These are phyloP conservation scores for Boletus bicolor DNA, from an alignment of 768 basidiomycete genomes.

Conservation along the genomic window DNA sequence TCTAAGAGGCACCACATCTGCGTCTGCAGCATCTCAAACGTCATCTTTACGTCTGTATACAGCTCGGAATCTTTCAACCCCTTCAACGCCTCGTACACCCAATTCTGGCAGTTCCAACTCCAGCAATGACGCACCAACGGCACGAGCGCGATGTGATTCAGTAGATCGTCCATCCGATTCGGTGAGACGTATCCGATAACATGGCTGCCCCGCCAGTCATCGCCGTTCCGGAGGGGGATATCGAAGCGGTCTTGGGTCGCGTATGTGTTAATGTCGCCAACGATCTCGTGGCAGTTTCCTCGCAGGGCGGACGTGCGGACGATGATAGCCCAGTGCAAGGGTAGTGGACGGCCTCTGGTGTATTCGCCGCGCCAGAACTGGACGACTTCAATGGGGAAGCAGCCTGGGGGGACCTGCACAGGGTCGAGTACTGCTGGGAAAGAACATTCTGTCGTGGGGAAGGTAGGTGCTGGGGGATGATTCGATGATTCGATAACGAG, in stretches of 20 bases:
- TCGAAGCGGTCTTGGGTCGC: conserved; percentile 14
- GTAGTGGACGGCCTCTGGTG: conserved; percentile 6
- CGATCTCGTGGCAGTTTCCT: conserved; percentile 29
- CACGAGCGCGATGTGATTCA: conserved; percentile 18
- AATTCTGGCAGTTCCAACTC: conserved; percentile 28
- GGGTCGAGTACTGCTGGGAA: conserved; percentile 13
- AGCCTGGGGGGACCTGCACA: conserved; percentile 15
- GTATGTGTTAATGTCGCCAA: conserved; percentile 27
- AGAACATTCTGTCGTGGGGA: neutral
- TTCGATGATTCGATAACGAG: neutral
- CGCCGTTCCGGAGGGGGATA: conserved; percentile 5
- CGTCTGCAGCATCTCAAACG: conserved; percentile 18
- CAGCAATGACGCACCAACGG: conserved; percentile 15
- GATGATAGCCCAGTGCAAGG: conserved; percentile 30
- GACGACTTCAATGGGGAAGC: conserved; percentile 23
- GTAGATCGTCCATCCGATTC: conserved; percentile 10
- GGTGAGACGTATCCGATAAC: conserved; percentile 24
- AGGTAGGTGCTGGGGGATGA: neutral
- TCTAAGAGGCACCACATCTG: conserved; percentile 31
- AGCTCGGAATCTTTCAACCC: conserved; percentile 9
- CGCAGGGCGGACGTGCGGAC: conserved; percentile 18
- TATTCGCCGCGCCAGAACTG: conserved; percentile 32
- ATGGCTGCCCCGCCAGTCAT: conserved; percentile 27
- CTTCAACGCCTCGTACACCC: conserved; percentile 26
- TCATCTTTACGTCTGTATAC: conserved; percentile 16